These are phyloP conservation scores for Trichosanthes cucumerina DNA, from an alignment of 306 rosid genomes.

Conservation along the genomic window DNA sequence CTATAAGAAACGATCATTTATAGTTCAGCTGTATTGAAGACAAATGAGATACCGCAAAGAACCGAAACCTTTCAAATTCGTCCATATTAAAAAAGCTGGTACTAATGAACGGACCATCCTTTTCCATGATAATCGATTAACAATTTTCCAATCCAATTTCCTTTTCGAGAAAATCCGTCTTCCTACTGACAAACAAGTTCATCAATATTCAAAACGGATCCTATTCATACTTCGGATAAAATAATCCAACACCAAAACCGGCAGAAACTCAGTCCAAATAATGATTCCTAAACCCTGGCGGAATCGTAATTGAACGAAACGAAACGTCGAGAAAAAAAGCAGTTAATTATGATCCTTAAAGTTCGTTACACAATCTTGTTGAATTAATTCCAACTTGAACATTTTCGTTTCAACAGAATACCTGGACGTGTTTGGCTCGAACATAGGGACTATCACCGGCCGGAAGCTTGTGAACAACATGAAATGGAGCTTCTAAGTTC, in stretches of 20 bases:
- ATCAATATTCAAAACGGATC: not conserved
- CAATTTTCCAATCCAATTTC: not conserved
- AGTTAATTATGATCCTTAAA: not conserved
- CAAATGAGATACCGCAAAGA: not conserved
- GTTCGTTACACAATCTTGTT: not conserved
- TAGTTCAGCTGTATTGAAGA: not conserved
- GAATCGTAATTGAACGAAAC: not conserved
- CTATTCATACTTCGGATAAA: not conserved
- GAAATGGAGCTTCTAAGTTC: conserved; percentile 25
- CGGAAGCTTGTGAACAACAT: conserved; percentile 74
- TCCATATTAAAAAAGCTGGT: not conserved
- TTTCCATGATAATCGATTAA: not conserved
- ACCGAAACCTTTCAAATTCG: not conserved
- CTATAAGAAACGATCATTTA: not conserved
- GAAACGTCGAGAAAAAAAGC: not conserved
- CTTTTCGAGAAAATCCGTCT: not conserved
- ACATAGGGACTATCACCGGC: conserved; percentile 82
- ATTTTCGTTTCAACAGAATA: conserved; percentile 1
- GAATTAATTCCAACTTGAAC: not conserved
- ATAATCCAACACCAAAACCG: not conserved
- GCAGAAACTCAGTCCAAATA: not conserved
- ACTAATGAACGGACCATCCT: not conserved
- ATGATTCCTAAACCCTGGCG: not conserved
- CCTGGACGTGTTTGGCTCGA: conserved; percentile 93
- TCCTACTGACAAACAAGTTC: not conserved